Evolutionary conservation across 257 asterid genomes (phyloP), one percentile per base, ranked within the genome.

Genomic region (Scutellaria baicalensis): DNA sequence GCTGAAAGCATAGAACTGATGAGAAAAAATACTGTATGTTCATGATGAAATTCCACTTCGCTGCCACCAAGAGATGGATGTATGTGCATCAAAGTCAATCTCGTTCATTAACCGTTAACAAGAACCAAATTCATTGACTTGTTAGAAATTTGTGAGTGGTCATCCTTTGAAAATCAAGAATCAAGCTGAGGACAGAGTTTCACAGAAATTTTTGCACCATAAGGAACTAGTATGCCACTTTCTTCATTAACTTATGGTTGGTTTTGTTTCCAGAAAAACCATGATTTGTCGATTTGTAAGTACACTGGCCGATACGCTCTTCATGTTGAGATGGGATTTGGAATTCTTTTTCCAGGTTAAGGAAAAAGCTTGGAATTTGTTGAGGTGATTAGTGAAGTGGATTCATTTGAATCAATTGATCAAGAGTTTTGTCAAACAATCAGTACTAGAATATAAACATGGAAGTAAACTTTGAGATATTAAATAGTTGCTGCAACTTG

Each of bases 1-100:
- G 93, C 97, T 1, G 84, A 81, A 71, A 89, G 88, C 76, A 77
- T 93, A 70, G 88, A 79, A 23, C 65, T 86, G 80, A 86, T 91
- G 96, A 81, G 96, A 50, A 86, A 70, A 76, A 71, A 81, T 74
- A 69, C 52, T 54, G 23, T 64, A 36, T 91, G 98, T 75, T 80
- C 66, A 2, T 56, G 27, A 77, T 74, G 64, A 49, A 68, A 44
- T 59, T 73, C 48, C 58, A 38, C 60, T 73, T 52, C 64, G 43
- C 57, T 33, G 20, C 8, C 35, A 57, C 68, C 12, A 20, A 47
- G 20, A 33, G 51, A 52, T 44, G 49, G 61, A 68, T 35, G 11
- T 17, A 50, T 50, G 68, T 8, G 38, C 61, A 65, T 17, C 63
- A 27, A 44, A 27, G 23, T 69, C 33, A 40, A 50, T 36, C 47